Evolutionary conservation across 1,284 basidiomycete genomes (phyloP), one percentile per base, ranked within the genome.

Genomic region (Sanghuangporus baumii): DNA sequence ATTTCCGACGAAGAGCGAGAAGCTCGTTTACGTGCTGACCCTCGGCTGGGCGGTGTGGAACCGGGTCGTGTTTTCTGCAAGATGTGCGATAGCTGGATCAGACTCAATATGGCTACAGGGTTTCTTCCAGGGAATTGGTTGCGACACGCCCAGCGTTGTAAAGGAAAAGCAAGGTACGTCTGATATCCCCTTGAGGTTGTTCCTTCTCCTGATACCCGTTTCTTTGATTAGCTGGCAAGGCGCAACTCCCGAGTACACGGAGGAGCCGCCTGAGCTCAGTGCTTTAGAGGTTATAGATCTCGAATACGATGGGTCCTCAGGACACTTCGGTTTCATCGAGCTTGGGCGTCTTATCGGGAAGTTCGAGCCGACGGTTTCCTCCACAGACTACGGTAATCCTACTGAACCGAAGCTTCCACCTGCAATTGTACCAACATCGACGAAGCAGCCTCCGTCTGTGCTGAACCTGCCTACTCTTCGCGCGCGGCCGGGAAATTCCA

Each of bases 1-100:
- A 61, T 48, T 7, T 40, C 64, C 16, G 64, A 66, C 16, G 66
- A 61, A 40, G 62, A 66, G 26, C 55, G 67, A 23, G 64, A 63
- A 23, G 62, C 65, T 38, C n/a, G 61, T 40, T 54, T 68, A 23
- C 66, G 62, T 20, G 62, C 60, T 23, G 67, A 68, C 50, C 64
- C 67, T 14, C 60, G 67, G n/a, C 38, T 38, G 16, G 59, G 50
- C 11, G 56, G 14, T 37, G 67, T 68, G 16, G 67, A 68, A 54
- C 59, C 61, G 8, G 64, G 64, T 6, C 61, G 64, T 6, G 64
- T 65, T 14, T 57, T 62, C 9, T 65, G 64, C 47, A 60, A 55
- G 50, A 65, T 62, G 52, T 65, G 64, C 43, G 51, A 59, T 18
- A 48, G 40, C 38, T 65, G 64, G 64, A 65, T 65, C 51, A 65